Percentiles rank a stretch among this genome's conserved stretches.
phyloP scores from a whole-genome alignment of 208 protist species.

The Leishmania mexicana region DNA sequence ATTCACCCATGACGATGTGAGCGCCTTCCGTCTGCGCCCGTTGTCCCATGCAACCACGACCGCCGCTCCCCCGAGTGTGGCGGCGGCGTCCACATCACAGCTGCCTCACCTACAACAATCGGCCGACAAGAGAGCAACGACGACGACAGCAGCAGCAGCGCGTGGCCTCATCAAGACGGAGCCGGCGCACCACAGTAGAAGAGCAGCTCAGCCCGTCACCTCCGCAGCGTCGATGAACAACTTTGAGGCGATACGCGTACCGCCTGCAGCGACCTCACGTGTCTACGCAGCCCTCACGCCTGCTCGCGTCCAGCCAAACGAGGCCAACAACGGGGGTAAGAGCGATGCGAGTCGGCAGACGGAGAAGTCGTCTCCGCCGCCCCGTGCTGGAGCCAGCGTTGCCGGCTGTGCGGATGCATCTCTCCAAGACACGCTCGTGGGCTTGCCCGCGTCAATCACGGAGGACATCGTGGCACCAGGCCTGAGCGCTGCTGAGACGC shows the following conservation, averaged over 20 bases:
- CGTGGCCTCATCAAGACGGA: background rate
- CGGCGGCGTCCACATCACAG: background rate
- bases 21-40: conserved; percentile 14
- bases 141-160: background rate
- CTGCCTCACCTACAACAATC: background rate
- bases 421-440: background rate
- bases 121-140: background rate
- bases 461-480: conserved; percentile 9
- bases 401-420: background rate
- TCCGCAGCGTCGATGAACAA: background rate
- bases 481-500: conserved; percentile 9
- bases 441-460: background rate
- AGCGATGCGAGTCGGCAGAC: background rate
- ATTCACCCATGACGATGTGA: conserved; percentile 12
- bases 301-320: background rate
- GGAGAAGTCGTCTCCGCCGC: background rate
- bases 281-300: conserved; percentile 25
- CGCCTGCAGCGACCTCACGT: conserved; percentile 1
- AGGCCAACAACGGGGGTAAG: background rate
- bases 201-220: background rate
- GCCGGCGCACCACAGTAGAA: background rate
- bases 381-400: background rate
- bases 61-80: background rate
- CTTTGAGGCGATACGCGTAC: conserved; percentile 8
- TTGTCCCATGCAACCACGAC: background rate